phyloP scores from a whole-genome alignment of 208 protist species.

The Tritrichomonas foetus region DNA sequence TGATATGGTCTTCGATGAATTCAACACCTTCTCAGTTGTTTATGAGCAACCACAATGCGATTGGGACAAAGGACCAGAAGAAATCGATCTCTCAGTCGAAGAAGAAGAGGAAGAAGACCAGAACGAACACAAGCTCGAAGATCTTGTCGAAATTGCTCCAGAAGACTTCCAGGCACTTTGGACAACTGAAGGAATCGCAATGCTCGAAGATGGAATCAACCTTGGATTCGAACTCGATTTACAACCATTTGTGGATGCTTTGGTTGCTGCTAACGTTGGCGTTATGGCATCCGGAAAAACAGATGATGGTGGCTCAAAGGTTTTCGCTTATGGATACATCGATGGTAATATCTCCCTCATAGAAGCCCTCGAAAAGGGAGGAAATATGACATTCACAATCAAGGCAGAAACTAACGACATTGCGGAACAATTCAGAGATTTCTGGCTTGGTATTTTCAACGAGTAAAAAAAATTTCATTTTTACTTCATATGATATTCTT shows the following conservation, averaged over 20 bases:
- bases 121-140: background rate
- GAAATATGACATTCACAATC: constrained; percentile 21
- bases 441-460: constrained; percentile 36
- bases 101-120: constrained; percentile 38
- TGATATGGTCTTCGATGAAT: constrained; percentile 40
- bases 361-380: background rate
- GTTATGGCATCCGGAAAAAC: background rate
- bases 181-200: background rate
- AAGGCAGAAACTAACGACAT: constrained; percentile 2
- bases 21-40: constrained; percentile 24
- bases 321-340: constrained; percentile 29
- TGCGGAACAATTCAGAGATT: background rate
- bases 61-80: background rate
- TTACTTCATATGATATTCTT: no score
- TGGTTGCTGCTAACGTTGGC: background rate
- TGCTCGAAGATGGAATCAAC: background rate
- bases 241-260: background rate
- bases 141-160: background rate
- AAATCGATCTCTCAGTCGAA: background rate
- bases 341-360: background rate
- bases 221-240: constrained; percentile 15
- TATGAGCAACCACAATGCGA: background rate
- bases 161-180: background rate
- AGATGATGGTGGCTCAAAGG: background rate
- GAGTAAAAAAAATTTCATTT: background rate